Conservation (phyloP, 2,329 filamentous ascomycete species). For the Cadophora malorum region DNA sequence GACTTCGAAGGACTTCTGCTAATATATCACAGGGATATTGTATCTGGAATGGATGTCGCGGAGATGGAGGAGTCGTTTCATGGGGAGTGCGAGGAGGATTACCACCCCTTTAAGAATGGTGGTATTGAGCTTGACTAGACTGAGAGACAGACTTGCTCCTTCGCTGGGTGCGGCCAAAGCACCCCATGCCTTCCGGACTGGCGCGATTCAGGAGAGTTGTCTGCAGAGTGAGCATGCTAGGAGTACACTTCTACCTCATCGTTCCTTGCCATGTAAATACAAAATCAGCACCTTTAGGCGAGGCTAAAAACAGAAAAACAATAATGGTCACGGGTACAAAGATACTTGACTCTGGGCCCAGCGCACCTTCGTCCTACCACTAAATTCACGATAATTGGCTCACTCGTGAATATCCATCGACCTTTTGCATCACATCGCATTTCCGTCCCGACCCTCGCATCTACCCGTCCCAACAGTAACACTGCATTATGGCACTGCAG, state of each 20-base stretch:
- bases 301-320: too few species aligned
- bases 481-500: not conserved
- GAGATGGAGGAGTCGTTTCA: not conserved
- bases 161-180: too few species aligned
- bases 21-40: constrained; percentile 46
- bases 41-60: constrained; percentile 52
- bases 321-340: too few species aligned
- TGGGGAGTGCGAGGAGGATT: constrained; percentile 28
- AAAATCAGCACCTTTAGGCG: too few species aligned
- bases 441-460: not conserved
- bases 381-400: not conserved
- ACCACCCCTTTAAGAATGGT: constrained; percentile 28
- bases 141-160: not conserved
- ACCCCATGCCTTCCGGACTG: too few species aligned
- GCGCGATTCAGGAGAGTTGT: too few species aligned
- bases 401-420: not conserved
- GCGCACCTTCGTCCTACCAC: not conserved
- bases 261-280: too few species aligned
- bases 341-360: too few species aligned
- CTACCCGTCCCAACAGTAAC: not conserved
- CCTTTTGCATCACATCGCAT: not conserved
- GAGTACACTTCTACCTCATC: too few species aligned
- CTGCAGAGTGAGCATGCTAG: too few species aligned
- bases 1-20: not conserved
- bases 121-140: constrained; percentile 21